phyloP scores from a whole-genome alignment of 352 stramenopile genomes.

The Pythium pyrilobum region DNA sequence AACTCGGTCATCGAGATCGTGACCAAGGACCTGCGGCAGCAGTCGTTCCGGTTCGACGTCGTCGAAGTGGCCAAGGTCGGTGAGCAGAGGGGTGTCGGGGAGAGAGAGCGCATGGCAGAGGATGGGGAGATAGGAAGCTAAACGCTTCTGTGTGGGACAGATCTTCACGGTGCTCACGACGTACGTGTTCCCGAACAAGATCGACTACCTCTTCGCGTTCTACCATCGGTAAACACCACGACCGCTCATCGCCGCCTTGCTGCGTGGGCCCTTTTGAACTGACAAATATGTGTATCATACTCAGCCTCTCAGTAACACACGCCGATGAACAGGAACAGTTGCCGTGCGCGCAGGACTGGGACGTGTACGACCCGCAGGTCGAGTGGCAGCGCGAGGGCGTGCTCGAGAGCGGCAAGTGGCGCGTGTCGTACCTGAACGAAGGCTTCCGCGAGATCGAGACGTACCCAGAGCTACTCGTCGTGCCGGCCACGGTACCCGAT shows the following conservation, averaged over 20 bases:
- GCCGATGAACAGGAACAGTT: constrained; percentile 46
- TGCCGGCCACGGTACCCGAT: constrained; percentile 87
- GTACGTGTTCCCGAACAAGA: constrained; percentile 82
- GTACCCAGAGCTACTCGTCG: constrained; percentile 93
- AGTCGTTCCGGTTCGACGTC: constrained; percentile 73
- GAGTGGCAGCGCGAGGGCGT: constrained; percentile 77
- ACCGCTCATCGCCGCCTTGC: too few relatives aligned
- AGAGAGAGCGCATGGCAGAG: too few relatives aligned
- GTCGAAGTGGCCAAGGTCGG: constrained; percentile 60
- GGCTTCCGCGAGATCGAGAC: constrained; percentile 84
- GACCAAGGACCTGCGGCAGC: constrained; percentile 74
- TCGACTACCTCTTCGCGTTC: constrained; percentile 82
- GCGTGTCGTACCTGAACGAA: constrained; percentile 54
- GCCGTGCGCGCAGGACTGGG: constrained; percentile 55
- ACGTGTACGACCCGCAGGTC: constrained; percentile 51
- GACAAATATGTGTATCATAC: not conserved
- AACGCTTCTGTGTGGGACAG: constrained; percentile 20
- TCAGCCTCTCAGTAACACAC: constrained; percentile 41
- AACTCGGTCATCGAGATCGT: constrained; percentile 67
- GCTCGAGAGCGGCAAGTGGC: constrained; percentile 61
- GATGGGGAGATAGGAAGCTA: too few relatives aligned
- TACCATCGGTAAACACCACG: constrained; percentile 75
- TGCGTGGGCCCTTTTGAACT: too few relatives aligned
- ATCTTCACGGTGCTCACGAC: constrained; percentile 74
- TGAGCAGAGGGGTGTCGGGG: too few relatives aligned